Evolutionary conservation across 2,329 filamentous ascomycete species (phyloP), one percentile per base, ranked within the genome.

Genomic region (Fusarium torulosum): DNA sequence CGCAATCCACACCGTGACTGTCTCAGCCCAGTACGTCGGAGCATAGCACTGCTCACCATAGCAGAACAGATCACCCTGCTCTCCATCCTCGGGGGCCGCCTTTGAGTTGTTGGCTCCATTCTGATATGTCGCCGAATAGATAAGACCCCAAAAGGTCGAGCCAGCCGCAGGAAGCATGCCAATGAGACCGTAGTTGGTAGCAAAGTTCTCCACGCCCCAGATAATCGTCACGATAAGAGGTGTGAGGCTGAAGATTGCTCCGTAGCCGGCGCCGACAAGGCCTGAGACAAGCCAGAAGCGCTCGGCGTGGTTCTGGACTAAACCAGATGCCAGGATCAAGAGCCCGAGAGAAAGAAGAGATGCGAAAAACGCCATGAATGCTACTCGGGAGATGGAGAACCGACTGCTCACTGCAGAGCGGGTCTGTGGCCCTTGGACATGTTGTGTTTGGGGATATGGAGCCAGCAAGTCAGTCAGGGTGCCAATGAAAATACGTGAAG

Each of bases 141-240:
- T 82, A 1, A 96, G 78, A 0, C 94, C 93, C 94, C 95, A 99
- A 31, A 97, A 85, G 0, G 93, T 93, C 0, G 95, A 94, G 0
- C 95, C 96, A 0, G 91, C 80, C 0, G 96, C 96, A 4, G 96
- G 96, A 57, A 95, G 90, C 84, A 96, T 96, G 41, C 94, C 94
- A 9, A 98, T 89, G 63, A 98, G 94, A 11, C 96, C 96, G 89
- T 95, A 99, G 74, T 99, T 98, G 1, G 96, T 99, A 59, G 93
- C 96, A 76, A 99, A 98, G 77, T 98, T 99, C 82, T 98, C 94
- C 0, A 97, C 94, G 25, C 96, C 96, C 96, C 96, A 99, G 44
- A 99, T 95, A 11, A 97, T 94, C n/a, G 90, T 93, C 71, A 97
- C 91, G 57, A 98, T 92, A 68, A 98, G 94, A 3, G 96, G 96